Base-by-base conservation (phyloP, 306 rosid species). In the Medicago lupulina region DNA sequence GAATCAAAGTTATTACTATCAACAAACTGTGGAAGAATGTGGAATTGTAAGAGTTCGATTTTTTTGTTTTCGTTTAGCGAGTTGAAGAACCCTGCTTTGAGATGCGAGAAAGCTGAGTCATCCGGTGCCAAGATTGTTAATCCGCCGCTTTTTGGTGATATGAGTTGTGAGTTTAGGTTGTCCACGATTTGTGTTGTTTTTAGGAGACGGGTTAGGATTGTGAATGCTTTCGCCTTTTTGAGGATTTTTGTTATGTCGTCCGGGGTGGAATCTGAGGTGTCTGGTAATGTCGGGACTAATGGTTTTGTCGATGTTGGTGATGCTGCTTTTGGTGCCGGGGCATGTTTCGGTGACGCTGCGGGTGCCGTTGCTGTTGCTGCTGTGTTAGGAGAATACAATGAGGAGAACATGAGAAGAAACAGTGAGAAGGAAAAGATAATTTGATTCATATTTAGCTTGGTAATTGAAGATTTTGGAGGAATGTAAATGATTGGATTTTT, bases 11-110 rank as follows among this genome's bases (percentile, higher is more conserved):
- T 78, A 3, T 58, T 49, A 64, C 82, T 82, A 0, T 78, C 51
- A 14, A 82, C 82, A 21, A 67, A 82, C 15, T 50, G 34, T 10
- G 85, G 82, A 0, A 82, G 82, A 4, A 82, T 73, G 80, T 82
- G 85, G 57, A 82, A 82, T 13, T 82, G 85, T 15, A 78, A 67
- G 0, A 82, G 80, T n/a, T 82, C 82, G 7, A 82, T 82, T 63
- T 82, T 82, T 40, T 78, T 75, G 36, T 50, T 71, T 40, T 61
- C 60, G 19, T 71, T 73, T 0, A 82, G 63, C 4, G 85, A 77
- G 54, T 82, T 82, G 38, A 82, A 58, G 69, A 77, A 82, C 8
- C 85, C 85, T 14, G 82, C 76, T 74, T 82, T 82, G 31, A 82
- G 85, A 0, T 73, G 19, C 0, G 85, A 67, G 53, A 82, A 82